Evolutionary conservation across 208 protist genomes (phyloP).

Genomic region (Acanthamoeba triangularis): DNA sequence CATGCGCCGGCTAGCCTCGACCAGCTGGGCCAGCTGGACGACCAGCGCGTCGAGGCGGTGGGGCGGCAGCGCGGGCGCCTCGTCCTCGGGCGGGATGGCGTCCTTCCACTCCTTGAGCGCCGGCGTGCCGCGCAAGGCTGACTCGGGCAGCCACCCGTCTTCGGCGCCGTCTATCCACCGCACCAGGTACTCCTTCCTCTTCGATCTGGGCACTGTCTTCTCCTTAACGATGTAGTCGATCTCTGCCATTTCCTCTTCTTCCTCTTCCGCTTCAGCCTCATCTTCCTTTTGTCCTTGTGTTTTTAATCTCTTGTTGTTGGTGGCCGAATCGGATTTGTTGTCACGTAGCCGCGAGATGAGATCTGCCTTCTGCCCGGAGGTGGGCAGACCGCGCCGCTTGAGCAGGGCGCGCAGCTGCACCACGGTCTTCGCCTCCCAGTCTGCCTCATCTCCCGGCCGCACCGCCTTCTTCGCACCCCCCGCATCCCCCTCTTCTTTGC

Average conservation of each 20-base stretch:
- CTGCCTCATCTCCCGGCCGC: too few relatives aligned
- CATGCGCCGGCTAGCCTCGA: neutral
- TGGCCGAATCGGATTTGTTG: neutral
- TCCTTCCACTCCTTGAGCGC: neutral
- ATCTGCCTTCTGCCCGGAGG: neutral
- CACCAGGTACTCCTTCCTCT: neutral
- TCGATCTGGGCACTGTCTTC: neutral
- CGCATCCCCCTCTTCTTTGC: too few relatives aligned
- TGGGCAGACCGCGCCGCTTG: neutral
- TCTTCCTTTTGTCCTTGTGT: neutral
- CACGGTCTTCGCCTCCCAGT: too few relatives aligned
- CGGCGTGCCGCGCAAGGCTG: neutral
- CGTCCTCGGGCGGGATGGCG: neutral
- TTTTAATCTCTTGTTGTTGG: too few relatives aligned
- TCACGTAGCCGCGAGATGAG: neutral
- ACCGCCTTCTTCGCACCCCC: too few relatives aligned
- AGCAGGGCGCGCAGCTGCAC: too few relatives aligned
- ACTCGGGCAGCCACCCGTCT: neutral
- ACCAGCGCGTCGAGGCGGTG: neutral
- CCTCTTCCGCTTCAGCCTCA: neutral
- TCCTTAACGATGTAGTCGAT: neutral
- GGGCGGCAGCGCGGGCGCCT: neutral
- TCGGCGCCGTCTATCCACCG: neutral
- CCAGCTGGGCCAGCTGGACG: neutral
- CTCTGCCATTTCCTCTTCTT: constrained; percentile 8